These are phyloP conservation scores for Eucalyptus urophylla DNA, from an alignment of 345 rosid genomes.

Conservation along the genomic window DNA sequence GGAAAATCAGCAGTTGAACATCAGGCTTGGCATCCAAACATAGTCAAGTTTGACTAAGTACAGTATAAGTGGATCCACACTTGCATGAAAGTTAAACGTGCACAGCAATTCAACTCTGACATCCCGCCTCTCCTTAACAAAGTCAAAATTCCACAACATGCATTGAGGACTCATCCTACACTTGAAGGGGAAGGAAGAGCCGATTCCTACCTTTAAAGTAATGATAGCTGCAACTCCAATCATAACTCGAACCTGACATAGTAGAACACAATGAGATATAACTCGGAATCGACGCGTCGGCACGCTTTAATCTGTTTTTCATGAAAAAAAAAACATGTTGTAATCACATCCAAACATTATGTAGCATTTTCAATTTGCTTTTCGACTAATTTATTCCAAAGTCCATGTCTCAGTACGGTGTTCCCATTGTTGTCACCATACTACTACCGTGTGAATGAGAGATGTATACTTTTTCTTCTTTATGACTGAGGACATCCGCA, in stretches of 20 bases:
- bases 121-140: not conserved
- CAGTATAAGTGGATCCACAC: not conserved
- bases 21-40: not conserved
- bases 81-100: not conserved
- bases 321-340: slow-evolving; percentile 9
- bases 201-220: slow-evolving; percentile 48
- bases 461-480: not conserved
- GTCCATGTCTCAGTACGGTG: not conserved
- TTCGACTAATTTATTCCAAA: not conserved
- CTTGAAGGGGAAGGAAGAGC: not conserved
- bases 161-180: not conserved
- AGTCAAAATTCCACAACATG: not conserved
- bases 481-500: not conserved
- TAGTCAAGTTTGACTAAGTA: not conserved
- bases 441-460: not conserved
- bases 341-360: not conserved
- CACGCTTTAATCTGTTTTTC: slow-evolving; percentile 68
- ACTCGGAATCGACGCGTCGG: slow-evolving; percentile 26
- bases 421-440: not conserved
- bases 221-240: slow-evolving; percentile 57
- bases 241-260: slow-evolving; percentile 18
- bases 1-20: not conserved
- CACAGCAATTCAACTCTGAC: not conserved
- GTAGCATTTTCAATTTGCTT: not conserved
- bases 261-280: slow-evolving; percentile 67